These are phyloP conservation scores for Saraca asoca DNA, from an alignment of 331 rosid genomes.

Conservation along the genomic window DNA sequence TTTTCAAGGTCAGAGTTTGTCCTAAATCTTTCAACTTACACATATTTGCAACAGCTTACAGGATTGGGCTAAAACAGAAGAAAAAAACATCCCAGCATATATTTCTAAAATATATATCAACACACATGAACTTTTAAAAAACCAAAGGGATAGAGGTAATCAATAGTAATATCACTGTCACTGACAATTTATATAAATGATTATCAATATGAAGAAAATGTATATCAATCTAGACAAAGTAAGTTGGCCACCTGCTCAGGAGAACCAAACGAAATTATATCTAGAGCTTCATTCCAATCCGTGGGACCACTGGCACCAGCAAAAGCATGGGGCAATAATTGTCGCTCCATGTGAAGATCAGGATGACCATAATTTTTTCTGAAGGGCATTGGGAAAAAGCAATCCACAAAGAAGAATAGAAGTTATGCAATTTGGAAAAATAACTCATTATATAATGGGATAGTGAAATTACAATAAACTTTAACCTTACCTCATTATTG, in stretches of 20 bases:
- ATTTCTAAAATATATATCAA: neutral
- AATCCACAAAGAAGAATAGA: slow-evolving; percentile 8
- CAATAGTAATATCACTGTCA: neutral
- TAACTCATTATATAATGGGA: neutral
- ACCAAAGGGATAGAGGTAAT: neutral
- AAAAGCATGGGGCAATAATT: slow-evolving; percentile 54
- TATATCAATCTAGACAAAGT: neutral
- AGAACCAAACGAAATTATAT: slow-evolving; percentile 84
- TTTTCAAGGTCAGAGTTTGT: slow-evolving; percentile 23
- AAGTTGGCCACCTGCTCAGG: slow-evolving; percentile 79
- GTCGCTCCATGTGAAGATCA: slow-evolving; percentile 70
- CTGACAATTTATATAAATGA: neutral
- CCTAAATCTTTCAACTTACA: neutral
- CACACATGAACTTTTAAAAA: neutral
- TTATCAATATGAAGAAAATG: neutral
- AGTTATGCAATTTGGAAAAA: neutral
- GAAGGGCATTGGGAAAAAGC: slow-evolving; percentile 16
- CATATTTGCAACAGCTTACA: no score
- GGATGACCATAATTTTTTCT: slow-evolving; percentile 74
- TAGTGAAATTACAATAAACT: neutral
- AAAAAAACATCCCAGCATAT: no score
- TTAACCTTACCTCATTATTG: slow-evolving; percentile 56
- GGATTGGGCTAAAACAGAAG: no score
- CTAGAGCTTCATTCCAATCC: slow-evolving; percentile 97
- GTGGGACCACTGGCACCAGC: slow-evolving; percentile 73